phyloP scores from a whole-genome alignment of 2,329 filamentous ascomycete genomes.

The Xylaria hypoxylon region DNA sequence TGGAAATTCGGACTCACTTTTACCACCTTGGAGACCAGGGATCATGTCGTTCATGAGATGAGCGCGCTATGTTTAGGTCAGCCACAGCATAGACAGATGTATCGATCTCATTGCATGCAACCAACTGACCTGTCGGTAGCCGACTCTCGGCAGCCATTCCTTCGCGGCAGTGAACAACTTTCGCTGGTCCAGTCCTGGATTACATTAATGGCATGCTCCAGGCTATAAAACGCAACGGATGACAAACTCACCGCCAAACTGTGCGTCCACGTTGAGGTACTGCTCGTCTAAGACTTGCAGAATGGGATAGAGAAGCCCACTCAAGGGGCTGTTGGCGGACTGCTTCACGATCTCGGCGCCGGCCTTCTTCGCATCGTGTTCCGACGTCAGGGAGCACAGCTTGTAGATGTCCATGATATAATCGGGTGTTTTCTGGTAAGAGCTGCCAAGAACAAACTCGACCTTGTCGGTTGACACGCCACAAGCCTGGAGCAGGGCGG shows the following conservation, averaged over 20 bases:
- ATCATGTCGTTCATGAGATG: conserved; percentile 90
- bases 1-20: conserved; percentile 61
- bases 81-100: neutral
- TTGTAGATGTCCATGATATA: conserved; percentile 94
- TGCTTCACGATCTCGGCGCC: conserved; percentile 97
- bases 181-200: conserved; percentile 75
- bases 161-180: conserved; percentile 90
- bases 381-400: conserved; percentile 77
- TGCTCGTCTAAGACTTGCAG: conserved; percentile 94
- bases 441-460: conserved; percentile 84
- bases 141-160: conserved; percentile 86
- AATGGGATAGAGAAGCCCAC: conserved; percentile 82
- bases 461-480: conserved; percentile 83
- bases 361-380: conserved; percentile 77
- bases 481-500: conserved; percentile 78
- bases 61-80: conserved; percentile 56
- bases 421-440: conserved; percentile 77
- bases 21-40: conserved; percentile 81
- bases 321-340: conserved; percentile 78
- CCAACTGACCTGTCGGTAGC: conserved; percentile 70
- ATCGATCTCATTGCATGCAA: neutral
- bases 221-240: neutral
- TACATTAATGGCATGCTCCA: conserved; percentile 14
- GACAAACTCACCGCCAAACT: conserved; percentile 76
- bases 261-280: conserved; percentile 86